Conservation (phyloP, 1,139 yeast genomes). For the Geotrichum citri-aurantii region DNA sequence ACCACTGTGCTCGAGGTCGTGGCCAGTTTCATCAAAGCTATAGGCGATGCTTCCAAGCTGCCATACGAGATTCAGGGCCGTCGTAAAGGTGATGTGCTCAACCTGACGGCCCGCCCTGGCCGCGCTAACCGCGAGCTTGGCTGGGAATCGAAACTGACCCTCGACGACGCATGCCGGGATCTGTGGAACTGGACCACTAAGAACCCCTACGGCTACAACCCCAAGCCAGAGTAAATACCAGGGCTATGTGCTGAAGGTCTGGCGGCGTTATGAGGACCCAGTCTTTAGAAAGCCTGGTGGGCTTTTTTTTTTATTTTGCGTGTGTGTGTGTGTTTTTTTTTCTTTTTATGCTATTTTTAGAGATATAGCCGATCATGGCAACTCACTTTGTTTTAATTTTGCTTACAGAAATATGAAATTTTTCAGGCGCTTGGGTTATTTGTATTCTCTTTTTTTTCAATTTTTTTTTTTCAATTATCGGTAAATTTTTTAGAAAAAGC, state of each 20-base stretch:
- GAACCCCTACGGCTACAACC: conserved; percentile 60
- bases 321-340: too few relatives aligned
- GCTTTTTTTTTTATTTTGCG: neutral
- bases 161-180: conserved; percentile 65
- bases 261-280: too few relatives aligned
- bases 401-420: too few relatives aligned
- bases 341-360: neutral
- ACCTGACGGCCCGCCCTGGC: conserved; percentile 65
- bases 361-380: neutral
- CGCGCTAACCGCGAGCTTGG: conserved; percentile 61
- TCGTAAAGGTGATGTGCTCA: conserved; percentile 73
- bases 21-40: conserved; percentile 60
- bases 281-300: neutral
- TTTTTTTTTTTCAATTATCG: too few relatives aligned
- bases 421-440: too few relatives aligned
- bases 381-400: too few relatives aligned
- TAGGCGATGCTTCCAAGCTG: conserved; percentile 49
- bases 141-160: conserved; percentile 55
- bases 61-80: conserved; percentile 62
- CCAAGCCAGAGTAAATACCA: conserved; percentile 12
- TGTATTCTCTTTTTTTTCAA: too few relatives aligned
- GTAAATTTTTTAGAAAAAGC: too few relatives aligned
- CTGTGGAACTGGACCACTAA: conserved; percentile 73
- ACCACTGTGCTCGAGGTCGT: conserved; percentile 71
- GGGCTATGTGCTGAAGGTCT: neutral